Evolutionary conservation across 2,329 filamentous ascomycete species (phyloP).

Genomic region (Botrytis pseudocinerea): DNA sequence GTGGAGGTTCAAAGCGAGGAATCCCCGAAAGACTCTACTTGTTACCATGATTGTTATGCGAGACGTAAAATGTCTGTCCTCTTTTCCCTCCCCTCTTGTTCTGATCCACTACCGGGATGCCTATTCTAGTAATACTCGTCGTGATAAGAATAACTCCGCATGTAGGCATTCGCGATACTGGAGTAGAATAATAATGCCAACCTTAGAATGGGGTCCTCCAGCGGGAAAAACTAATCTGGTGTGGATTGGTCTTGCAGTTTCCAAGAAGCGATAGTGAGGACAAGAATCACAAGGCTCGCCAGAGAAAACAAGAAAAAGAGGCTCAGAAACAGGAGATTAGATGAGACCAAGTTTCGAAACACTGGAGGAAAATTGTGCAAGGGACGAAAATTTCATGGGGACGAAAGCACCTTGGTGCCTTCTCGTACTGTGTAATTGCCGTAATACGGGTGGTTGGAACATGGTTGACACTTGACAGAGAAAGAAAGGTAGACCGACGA

Average conservation of each 20-base stretch:
- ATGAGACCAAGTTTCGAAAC: not conserved
- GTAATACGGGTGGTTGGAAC: not conserved
- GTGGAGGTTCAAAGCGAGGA: not conserved
- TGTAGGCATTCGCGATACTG: not conserved
- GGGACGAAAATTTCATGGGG: not conserved
- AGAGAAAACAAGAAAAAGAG: not conserved
- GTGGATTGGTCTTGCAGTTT: slow-evolving; percentile 2
- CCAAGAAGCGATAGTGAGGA: not conserved
- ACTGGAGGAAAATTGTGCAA: not conserved
- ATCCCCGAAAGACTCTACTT: not conserved
- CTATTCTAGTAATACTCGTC: not conserved
- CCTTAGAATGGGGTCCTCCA: not conserved
- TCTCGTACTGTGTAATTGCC: not conserved
- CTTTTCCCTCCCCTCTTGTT: not conserved
- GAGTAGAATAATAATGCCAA: slow-evolving; percentile 11
- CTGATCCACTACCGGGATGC: slow-evolving; percentile 15
- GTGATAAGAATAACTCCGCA: not conserved
- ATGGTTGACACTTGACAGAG: not conserved
- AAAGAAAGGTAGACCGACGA: not conserved
- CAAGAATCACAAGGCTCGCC: not conserved
- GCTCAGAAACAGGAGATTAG: not conserved
- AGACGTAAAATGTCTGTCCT: not conserved
- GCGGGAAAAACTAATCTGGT: not conserved
- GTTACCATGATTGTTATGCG: not conserved
- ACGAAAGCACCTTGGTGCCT: not conserved